Evolutionary conservation across 768 basidiomycete species (phyloP), one percentile per base, ranked within the genome.

Genomic region (Mycena indigotica): DNA sequence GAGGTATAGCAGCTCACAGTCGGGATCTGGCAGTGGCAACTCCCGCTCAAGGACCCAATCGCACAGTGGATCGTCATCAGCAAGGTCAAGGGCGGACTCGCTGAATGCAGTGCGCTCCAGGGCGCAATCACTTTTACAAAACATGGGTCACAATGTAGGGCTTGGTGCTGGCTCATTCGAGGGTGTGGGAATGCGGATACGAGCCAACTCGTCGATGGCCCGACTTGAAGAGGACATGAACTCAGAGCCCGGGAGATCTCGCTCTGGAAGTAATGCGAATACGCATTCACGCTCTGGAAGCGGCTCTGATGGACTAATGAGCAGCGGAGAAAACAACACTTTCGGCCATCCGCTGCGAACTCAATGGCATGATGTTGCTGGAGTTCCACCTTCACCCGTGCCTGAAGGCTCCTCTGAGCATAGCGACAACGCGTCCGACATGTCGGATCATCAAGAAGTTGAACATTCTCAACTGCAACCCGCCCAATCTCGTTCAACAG

Each of bases 121-220:
- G 5, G 75, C 88, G 3, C 86, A 88, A 67, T 86, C 85, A 3
- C 66, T 91, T 55, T 82, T 91, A 56, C 86, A 88, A 57, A 79
- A 80, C 50, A 75, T 89, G 12, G 80, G 80, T 1, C 80, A 26
- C 23, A n/a, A n/a, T 12, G 10, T 13, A 26, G 21, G 24, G 5
- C 86, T 85, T 23, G 21, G 50, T 6, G 75, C 81, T 32, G 83
- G 83, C 0, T 87, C 85, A 26, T 65, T 88, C 35, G 85, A 86
- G 28, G 75, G 83, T 13, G 82, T 84, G 17, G 76, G 76, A 3
- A 69, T 73, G 44, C 77, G 83, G 38, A 77, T 80, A 24, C 79
- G 86, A 19, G 77, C 86, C 29, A 84, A 86, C 62, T 87, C 86
- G n/a, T 84, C 84, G n/a, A 83, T 84, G 79, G 84, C 81, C 5